phyloP scores from a whole-genome alignment of 108 stramenopile genomes.

The Hondaea fermentalgiana region DNA sequence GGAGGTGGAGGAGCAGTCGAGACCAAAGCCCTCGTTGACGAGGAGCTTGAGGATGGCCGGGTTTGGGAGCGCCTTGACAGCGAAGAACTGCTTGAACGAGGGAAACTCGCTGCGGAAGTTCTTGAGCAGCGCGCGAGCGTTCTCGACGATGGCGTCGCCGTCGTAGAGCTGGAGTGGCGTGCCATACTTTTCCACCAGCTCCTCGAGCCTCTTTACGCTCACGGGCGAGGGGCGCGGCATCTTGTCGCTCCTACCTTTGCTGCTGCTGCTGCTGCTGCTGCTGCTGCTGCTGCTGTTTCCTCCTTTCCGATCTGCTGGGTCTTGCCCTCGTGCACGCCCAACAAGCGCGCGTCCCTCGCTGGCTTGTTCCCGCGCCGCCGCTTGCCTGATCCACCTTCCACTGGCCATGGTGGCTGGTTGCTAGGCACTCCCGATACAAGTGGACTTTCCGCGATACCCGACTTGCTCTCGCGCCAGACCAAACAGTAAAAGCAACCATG shows the following conservation, averaged over 20 bases:
- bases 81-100: constrained; percentile 14
- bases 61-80: constrained; percentile 28
- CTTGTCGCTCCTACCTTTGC: neutral
- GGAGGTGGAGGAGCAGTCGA: constrained; percentile 18
- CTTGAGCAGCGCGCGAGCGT: neutral
- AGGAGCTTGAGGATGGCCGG: constrained; percentile 24
- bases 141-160: neutral
- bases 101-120: neutral
- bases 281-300: neutral
- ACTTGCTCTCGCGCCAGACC: too few relatives aligned
- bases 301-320: too few relatives aligned
- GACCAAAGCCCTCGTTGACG: neutral
- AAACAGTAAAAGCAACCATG: too few relatives aligned
- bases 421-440: too few relatives aligned
- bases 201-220: neutral
- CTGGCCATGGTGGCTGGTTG: too few relatives aligned
- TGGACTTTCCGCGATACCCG: too few relatives aligned
- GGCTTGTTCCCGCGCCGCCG: too few relatives aligned
- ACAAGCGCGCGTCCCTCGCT: too few relatives aligned
- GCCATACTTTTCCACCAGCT: neutral
- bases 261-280: neutral
- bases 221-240: constrained; percentile 1
- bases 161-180: constrained; percentile 22
- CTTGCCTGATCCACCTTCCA: too few relatives aligned
- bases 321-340: too few relatives aligned